Conservation (phyloP, 1,139 yeast species). For the Candida mesenterica region DNA sequence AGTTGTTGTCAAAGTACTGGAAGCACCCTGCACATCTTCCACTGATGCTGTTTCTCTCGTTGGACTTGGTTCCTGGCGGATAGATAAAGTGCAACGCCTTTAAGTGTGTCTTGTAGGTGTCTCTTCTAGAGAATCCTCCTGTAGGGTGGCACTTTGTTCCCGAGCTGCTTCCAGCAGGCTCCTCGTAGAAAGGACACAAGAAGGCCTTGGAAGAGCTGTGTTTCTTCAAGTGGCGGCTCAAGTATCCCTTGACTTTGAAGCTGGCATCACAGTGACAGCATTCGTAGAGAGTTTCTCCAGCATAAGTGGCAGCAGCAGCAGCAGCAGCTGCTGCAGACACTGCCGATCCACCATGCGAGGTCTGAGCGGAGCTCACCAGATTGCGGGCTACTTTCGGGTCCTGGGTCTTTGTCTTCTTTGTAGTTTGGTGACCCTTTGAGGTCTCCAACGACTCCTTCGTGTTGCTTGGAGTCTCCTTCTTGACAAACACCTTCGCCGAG, state of each 20-base stretch:
- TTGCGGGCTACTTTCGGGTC: no score
- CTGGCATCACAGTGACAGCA: constrained; percentile 48
- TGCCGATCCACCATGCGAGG: not conserved
- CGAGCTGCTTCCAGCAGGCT: constrained; percentile 17
- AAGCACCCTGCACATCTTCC: constrained; percentile 63
- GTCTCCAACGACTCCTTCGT: not conserved
- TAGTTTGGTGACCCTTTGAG: no score
- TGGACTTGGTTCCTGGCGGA: constrained; percentile 56
- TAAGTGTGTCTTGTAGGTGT: constrained; percentile 57
- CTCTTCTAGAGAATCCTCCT: constrained; percentile 59
- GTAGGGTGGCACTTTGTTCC: constrained; percentile 58
- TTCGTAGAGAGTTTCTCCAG: constrained; percentile 17
- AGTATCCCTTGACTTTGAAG: constrained; percentile 56
- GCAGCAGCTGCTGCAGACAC: not conserved
- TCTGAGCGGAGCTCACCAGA: no score
- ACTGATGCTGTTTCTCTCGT: constrained; percentile 39
- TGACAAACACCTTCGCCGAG: constrained; percentile 3
- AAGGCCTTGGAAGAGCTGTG: constrained; percentile 52
- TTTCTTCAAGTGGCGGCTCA: constrained; percentile 56
- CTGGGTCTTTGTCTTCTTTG: not conserved
- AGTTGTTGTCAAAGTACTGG: constrained; percentile 45
- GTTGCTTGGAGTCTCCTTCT: constrained; percentile 5
- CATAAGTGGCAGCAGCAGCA: not conserved
- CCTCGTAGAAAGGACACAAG: constrained; percentile 52
- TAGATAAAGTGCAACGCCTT: constrained; percentile 58